phyloP scores from a whole-genome alignment of 75 land plant species.

The Chamaecyparis obtusa region DNA sequence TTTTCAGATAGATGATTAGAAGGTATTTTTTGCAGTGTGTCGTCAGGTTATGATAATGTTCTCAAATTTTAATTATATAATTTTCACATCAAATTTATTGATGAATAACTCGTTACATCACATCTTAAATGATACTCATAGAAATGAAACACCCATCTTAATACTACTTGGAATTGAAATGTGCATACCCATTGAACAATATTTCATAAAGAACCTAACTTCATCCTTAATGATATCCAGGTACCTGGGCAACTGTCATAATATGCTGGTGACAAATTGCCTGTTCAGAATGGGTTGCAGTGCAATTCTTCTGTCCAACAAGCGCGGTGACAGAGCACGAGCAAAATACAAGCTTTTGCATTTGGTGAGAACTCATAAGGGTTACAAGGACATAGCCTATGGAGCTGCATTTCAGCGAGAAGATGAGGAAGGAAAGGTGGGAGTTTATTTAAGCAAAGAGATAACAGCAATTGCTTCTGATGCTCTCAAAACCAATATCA shows the following conservation, averaged over 20 bases:
- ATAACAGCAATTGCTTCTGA: constrained; percentile 43
- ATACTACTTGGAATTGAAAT: no score
- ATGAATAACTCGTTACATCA: no score
- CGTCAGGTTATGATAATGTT: no score
- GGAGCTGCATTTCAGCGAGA: constrained; percentile 38
- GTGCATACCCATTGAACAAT: no score
- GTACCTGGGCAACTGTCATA: constrained; percentile 27
- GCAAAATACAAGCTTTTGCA: constrained; percentile 42
- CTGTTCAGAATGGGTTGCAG: constrained; percentile 41
- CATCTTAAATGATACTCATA: no score
- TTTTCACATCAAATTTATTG: no score
- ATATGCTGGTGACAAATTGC: constrained; percentile 44
- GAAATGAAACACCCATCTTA: no score
- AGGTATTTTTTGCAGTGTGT: no score
- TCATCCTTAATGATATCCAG: not conserved
- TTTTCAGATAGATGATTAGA: no score
- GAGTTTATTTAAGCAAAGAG: constrained; percentile 36
- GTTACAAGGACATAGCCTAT: constrained; percentile 40
- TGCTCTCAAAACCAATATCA: constrained; percentile 45
- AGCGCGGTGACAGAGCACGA: constrained; percentile 14
- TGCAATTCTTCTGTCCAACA: constrained; percentile 40
- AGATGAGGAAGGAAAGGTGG: constrained; percentile 30
- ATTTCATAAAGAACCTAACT: no score
- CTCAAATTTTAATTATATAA: no score
- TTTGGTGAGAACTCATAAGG: constrained; percentile 40